Conservation (phyloP, 2,329 filamentous ascomycete genomes). For the Dothiorella sarmentorum region DNA sequence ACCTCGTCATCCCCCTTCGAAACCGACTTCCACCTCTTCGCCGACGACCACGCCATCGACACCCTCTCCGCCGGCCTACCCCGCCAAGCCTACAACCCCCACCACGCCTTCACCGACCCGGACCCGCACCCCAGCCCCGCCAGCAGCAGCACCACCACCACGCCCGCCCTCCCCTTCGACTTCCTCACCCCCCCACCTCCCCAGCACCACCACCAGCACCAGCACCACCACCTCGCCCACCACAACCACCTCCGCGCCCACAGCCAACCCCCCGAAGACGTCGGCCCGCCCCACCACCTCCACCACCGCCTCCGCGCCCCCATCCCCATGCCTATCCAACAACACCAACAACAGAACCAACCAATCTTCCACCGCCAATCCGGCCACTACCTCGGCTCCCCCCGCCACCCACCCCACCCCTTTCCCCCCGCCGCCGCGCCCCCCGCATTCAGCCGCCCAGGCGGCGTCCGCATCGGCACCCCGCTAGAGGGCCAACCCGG, state of each 20-base stretch:
- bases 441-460: no score
- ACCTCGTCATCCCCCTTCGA: not conserved
- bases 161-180: not conserved
- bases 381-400: constrained; percentile 1
- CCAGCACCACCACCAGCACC: not conserved
- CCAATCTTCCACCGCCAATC: not conserved
- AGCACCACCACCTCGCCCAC: not conserved
- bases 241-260: not conserved
- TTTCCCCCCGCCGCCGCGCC: not conserved
- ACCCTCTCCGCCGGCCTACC: not conserved
- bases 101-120: not conserved
- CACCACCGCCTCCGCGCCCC: not conserved
- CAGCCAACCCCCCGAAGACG: not conserved
- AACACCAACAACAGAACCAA: not conserved
- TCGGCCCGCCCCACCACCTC: not conserved
- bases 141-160: not conserved
- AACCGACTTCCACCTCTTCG: not conserved
- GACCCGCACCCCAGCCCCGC: not conserved
- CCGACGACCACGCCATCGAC: not conserved
- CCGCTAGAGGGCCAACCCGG: no score
- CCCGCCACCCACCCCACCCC: not conserved
- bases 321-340: not conserved
- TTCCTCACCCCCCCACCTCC: not conserved
- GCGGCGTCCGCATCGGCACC: not conserved
- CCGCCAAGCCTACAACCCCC: not conserved